phyloP scores from a whole-genome alignment of 768 basidiomycete genomes.

The Nidularia sp. region DNA sequence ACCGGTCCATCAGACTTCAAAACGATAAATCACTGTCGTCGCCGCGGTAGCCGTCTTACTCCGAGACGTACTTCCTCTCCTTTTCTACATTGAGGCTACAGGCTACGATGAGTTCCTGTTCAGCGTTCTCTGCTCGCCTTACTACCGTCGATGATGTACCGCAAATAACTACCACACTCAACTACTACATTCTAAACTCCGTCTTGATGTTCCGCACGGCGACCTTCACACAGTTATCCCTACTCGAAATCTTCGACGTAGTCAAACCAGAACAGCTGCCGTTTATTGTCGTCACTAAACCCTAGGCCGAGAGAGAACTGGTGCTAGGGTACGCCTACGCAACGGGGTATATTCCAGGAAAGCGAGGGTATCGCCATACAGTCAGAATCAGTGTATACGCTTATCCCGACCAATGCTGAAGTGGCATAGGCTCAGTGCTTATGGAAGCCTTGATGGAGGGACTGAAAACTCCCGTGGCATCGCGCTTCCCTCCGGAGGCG shows the following conservation, averaged over 20 bases:
- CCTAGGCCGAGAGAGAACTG: not conserved
- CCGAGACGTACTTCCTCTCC: not conserved
- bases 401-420: conserved; percentile 6
- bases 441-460: conserved; percentile 2
- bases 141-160: conserved; percentile 8
- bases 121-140: conserved; percentile 3
- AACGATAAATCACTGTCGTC: too few relatives aligned
- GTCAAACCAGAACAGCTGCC: not conserved
- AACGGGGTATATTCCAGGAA: conserved; percentile 9
- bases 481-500: not conserved
- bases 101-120: not conserved
- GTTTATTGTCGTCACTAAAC: not conserved
- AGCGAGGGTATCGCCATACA: conserved; percentile 14
- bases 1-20: too few relatives aligned
- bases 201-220: conserved; percentile 14
- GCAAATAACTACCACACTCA: conserved; percentile 12
- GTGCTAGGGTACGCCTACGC: conserved; percentile 14
- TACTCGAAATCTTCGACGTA: conserved; percentile 1
- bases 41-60: not conserved
- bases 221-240: conserved; percentile 1
- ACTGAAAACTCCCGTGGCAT: not conserved
- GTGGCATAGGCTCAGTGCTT: conserved; percentile 8
- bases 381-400: conserved; percentile 15
- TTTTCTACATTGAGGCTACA: not conserved
- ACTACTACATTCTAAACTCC: conserved; percentile 13